phyloP scores from a whole-genome alignment of 148 eudicot genomes.

The Euryodendron excelsum region DNA sequence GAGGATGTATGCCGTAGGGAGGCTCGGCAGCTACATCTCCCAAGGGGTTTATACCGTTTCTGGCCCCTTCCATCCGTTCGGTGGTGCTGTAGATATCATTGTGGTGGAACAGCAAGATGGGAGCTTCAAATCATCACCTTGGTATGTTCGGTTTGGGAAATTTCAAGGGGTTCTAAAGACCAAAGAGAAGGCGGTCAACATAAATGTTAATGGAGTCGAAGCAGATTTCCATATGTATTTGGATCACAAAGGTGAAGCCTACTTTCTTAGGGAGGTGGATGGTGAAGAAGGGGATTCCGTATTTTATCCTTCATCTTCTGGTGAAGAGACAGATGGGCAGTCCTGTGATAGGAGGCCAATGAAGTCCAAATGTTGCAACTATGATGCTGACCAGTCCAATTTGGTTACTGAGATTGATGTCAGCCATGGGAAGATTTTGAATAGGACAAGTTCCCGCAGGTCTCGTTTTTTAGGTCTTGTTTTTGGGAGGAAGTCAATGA shows the following conservation, averaged over 20 bases:
- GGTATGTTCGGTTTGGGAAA: conserved; percentile 94
- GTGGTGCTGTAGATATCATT: conserved; percentile 95
- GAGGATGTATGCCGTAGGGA: conserved; percentile 83
- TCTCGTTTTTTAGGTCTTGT: conserved; percentile 64
- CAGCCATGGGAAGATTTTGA: conserved; percentile 30
- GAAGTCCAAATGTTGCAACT: conserved; percentile 54
- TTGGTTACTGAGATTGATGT: conserved; percentile 42
- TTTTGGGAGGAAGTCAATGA: conserved; percentile 54
- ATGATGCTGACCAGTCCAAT: conserved; percentile 18
- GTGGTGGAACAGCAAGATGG: conserved; percentile 93
- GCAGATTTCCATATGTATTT: conserved; percentile 78
- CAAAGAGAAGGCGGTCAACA: conserved; percentile 60
- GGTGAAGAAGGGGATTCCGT: conserved; percentile 43
- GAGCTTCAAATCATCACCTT: conserved; percentile 84
- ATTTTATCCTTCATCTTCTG: conserved; percentile 41
- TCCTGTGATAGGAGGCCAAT: conserved; percentile 29
- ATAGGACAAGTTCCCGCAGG: conserved; percentile 36
- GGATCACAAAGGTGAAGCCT: conserved; percentile 85
- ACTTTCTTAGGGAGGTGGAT: conserved; percentile 64
- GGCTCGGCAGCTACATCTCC: conserved; percentile 72
- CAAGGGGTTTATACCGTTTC: conserved; percentile 71
- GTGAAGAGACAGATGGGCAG: conserved; percentile 57
- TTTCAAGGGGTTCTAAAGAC: conserved; percentile 89
- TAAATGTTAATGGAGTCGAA: conserved; percentile 72
- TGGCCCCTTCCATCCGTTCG: conserved; percentile 85